Evolutionary conservation across 2,329 filamentous ascomycete species (phyloP), one percentile per base, ranked within the genome.

Genomic region (Fusarium neocosmosporiellum): DNA sequence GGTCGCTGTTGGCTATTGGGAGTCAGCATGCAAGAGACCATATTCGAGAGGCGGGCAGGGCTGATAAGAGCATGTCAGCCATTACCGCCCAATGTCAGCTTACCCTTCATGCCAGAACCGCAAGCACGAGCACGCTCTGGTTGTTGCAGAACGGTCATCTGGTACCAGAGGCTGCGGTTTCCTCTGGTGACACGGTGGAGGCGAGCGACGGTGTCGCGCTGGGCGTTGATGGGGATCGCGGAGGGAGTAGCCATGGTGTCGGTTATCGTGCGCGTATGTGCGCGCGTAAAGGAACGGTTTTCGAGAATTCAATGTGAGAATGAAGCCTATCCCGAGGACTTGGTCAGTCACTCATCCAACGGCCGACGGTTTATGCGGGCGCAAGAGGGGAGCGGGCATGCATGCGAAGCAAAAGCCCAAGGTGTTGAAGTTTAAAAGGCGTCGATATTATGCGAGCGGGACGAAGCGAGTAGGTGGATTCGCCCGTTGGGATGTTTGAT

Each of bases 41-140:
- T 9, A 24, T 39, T 39, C 22, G 33, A 14, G 16, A 60, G 36
- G 34, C 34, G 34, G 34, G 24, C n/a, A 24, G 18, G 33, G 29
- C 24, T 33, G 58, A 50, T 48, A 33, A n/a, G 36, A n/a, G 36
- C 18, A 18, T 18, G 43, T 50, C 43, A 39, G 10, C 31, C 29
- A 50, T 27, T 46, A 8, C 57, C 57, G 37, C 46, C n/a, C 33
- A 34, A 53, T 39, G 46, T 43, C 36, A 43, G 77, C 92, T 83
- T 88, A 97, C 94, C 97, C 85, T 98, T 98, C 62, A 94, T 94
- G 68, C 96, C 96, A 63, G 95, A 95, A 78, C 96, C 96, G 82
- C 96, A 99, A 63, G 96, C 96, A 86, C 96, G 90, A 58, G 96
- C 96, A 78, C 95, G 93, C 84, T 97, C 93, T 22, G 96, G 96